Evolutionary conservation across 1,139 yeast genomes (phyloP), one percentile per base, ranked within the genome.

Genomic region (Pneumocystis canis): DNA sequence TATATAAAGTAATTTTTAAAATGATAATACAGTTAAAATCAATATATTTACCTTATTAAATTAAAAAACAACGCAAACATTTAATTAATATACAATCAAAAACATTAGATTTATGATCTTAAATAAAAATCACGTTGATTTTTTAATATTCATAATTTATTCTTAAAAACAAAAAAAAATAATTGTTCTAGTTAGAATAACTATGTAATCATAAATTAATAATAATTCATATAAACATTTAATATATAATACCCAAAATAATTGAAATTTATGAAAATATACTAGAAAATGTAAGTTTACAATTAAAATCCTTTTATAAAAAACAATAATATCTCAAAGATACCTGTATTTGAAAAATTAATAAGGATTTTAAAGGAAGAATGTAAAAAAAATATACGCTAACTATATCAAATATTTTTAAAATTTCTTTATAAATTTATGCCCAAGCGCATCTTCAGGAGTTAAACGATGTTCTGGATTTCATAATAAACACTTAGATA

Each of bases 391-490:
- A 20, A 25, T 47, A 25, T 2, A 5, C 11, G 4, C 14, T 28
- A 47, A 47, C 5, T 2, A 25, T 47, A 25, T 25, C 2, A 47
- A 11, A 47, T 47, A 28, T 9, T 47, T 20, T 25, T 18, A 39
- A n/a, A n/a, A 2, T 39, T 47, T 47, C 5, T 73, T 70, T 30
- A 76, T 68, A 65, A 77, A 78, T 58, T 72, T 75, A 68, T 81
- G 82, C 9, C 71, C 67, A 40, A 82, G 72, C 16, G 84, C 79
- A 20, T 77, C 75, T 1, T 70, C 69, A 0, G 83, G 80, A 16
- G 74, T 70, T 33, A 76, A 67, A 47, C 88, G 74, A 59, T 74
- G 75, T 35, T 69, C 69, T 0, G 87, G 84, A 65, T 82, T 80
- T 87, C 88, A 84, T 41, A 73, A 74, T 68, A 84, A 76, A 47